Conservation (phyloP, 2,329 filamentous ascomycete species). For the Xylariaceae sp. region DNA sequence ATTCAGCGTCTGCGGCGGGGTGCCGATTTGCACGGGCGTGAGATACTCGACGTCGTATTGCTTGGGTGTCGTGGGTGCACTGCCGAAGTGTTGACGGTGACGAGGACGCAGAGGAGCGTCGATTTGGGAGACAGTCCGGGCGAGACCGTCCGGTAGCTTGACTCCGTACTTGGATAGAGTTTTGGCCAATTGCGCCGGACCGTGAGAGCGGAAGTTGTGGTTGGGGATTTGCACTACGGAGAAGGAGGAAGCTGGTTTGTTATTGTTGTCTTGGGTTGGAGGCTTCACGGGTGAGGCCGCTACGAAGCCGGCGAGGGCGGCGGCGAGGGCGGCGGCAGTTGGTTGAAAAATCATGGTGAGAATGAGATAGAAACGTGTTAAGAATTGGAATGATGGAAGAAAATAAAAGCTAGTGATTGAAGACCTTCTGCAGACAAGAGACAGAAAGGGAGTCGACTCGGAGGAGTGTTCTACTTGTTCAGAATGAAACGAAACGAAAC, state of each 20-base stretch:
- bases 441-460: too few relatives aligned
- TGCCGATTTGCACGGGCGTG: constrained; percentile 30
- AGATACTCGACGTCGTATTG: constrained; percentile 29
- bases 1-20: constrained; percentile 29
- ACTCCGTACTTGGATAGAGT: constrained; percentile 27
- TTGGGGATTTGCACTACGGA: constrained; percentile 26
- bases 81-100: constrained; percentile 21
- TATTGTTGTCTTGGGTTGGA: constrained; percentile 7
- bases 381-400: not conserved
- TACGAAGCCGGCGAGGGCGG: constrained; percentile 22
- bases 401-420: not conserved
- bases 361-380: not conserved
- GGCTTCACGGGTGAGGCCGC: constrained; percentile 20
- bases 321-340: constrained; percentile 6
- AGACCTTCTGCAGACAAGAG: too few relatives aligned
- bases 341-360: constrained; percentile 9
- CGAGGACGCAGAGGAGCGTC: constrained; percentile 10
- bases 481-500: too few relatives aligned
- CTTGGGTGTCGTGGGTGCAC: constrained; percentile 23
- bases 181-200: constrained; percentile 25
- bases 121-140: constrained; percentile 18
- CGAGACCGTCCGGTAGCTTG: constrained; percentile 24
- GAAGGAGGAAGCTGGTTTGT: constrained; percentile 9
- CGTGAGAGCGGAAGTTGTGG: constrained; percentile 23
- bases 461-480: too few relatives aligned